These are phyloP conservation scores for Exophiala mesophila DNA, from an alignment of 2,329 filamentous ascomycete species.

Conservation along the genomic window DNA sequence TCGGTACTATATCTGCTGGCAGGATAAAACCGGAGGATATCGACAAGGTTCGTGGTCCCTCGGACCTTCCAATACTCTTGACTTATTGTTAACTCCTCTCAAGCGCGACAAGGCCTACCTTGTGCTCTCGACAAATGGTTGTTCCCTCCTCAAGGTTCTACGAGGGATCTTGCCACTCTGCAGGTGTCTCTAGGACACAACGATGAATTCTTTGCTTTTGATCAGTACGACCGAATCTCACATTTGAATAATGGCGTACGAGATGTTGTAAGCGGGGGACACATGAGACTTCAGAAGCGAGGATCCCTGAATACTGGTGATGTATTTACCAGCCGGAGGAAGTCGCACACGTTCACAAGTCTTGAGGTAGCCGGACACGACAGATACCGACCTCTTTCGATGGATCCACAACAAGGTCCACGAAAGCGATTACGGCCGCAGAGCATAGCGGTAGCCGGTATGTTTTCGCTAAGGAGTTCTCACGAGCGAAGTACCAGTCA, in stretches of 20 bases:
- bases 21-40: slow-evolving; percentile 32
- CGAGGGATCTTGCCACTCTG: slow-evolving; percentile 32
- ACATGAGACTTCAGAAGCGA: not conserved
- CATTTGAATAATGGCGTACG: slow-evolving; percentile 22
- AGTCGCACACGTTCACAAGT: slow-evolving; percentile 13
- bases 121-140: slow-evolving; percentile 32
- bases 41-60: slow-evolving; percentile 30
- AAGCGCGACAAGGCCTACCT: slow-evolving; percentile 36
- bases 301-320: not conserved
- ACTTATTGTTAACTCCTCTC: not conserved
- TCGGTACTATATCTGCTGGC: slow-evolving; percentile 39
- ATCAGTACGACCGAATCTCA: slow-evolving; percentile 35
- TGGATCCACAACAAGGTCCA: not conserved
- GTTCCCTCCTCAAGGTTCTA: slow-evolving; percentile 30
- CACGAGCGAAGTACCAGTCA: slow-evolving; percentile 2
- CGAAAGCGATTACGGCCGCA: slow-evolving; percentile 8
- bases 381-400: not conserved
- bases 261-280: slow-evolving; percentile 4
- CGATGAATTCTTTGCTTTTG: slow-evolving; percentile 38
- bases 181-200: slow-evolving; percentile 38
- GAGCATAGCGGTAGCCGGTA: slow-evolving; percentile 10
- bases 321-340: slow-evolving; percentile 3
- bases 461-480: slow-evolving; percentile 1
- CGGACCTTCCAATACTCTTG: not conserved
- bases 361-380: not conserved